Evolutionary conservation across 306 rosid species (phyloP).

Genomic region (Rosa lucieae): DNA sequence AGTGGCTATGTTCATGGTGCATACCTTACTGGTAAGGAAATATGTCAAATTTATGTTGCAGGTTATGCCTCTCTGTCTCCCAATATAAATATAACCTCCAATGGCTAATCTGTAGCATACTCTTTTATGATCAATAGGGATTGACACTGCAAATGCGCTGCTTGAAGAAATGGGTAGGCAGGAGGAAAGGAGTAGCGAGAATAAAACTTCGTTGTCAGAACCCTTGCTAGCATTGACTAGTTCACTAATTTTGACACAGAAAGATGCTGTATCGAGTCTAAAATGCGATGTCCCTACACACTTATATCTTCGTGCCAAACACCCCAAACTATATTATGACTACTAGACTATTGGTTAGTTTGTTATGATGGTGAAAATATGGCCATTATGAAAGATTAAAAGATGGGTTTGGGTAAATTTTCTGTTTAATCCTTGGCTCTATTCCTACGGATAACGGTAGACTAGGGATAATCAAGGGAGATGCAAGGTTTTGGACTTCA

Average conservation of each 20-base stretch:
- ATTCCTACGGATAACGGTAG: neutral
- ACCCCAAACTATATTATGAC: slow-evolving; percentile 64
- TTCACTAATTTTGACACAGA: slow-evolving; percentile 54
- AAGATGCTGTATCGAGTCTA: slow-evolving; percentile 62
- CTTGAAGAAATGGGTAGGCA: slow-evolving; percentile 69
- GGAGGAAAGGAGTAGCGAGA: slow-evolving; percentile 57
- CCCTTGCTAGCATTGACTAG: slow-evolving; percentile 73
- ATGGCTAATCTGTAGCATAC: slow-evolving; percentile 6
- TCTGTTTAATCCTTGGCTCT: slow-evolving; percentile 26
- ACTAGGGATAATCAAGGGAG: neutral
- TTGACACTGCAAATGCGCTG: slow-evolving; percentile 69
- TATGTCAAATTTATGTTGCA: neutral
- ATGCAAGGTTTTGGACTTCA: neutral
- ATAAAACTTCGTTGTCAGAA: slow-evolving; percentile 53
- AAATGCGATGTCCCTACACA: slow-evolving; percentile 79
- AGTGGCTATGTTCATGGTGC: slow-evolving; percentile 95
- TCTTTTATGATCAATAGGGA: slow-evolving; percentile 51
- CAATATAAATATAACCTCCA: neutral
- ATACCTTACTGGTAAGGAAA: slow-evolving; percentile 65
- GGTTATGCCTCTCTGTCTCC: neutral
- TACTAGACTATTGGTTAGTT: slow-evolving; percentile 1
- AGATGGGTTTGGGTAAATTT: slow-evolving; percentile 26
- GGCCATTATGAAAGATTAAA: slow-evolving; percentile 14
- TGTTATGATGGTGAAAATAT: slow-evolving; percentile 19
- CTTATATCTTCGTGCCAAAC: slow-evolving; percentile 65